Evolutionary conservation across 108 stramenopile genomes (phyloP).

Genomic region (Discostella pseudostelligera): DNA sequence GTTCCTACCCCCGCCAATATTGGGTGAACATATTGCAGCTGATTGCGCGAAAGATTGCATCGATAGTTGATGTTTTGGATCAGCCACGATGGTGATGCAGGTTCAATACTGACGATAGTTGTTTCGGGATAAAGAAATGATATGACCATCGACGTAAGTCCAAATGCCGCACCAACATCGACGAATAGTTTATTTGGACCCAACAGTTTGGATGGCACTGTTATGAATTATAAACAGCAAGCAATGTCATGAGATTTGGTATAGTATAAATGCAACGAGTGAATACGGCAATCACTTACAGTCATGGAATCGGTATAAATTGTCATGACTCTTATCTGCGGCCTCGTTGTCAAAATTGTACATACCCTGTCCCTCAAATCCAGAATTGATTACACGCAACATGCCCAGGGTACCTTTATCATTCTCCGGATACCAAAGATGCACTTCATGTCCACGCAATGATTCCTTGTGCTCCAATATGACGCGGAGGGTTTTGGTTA

Average conservation of each 20-base stretch:
- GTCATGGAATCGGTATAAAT: conserved; percentile 45
- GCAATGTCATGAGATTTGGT: background rate
- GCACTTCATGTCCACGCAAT: conserved; percentile 44
- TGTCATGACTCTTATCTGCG: conserved; percentile 34
- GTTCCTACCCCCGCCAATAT: conserved; percentile 72
- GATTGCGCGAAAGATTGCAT: conserved; percentile 62
- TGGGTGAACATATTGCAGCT: conserved; percentile 49
- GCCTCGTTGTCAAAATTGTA: conserved; percentile 54
- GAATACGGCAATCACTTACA: background rate
- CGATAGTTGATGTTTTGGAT: conserved; percentile 71
- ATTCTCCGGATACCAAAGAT: conserved; percentile 65
- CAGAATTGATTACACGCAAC: conserved; percentile 52
- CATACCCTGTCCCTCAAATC: conserved; percentile 27
- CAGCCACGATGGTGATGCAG: conserved; percentile 77
- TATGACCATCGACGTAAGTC: conserved; percentile 66
- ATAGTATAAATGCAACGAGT: too few species aligned
- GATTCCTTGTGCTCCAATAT: conserved; percentile 48
- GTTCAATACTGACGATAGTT: conserved; percentile 70
- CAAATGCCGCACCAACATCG: conserved; percentile 72
- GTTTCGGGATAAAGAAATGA: conserved; percentile 64
- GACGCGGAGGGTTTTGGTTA: conserved; percentile 51
- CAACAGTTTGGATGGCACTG: conserved; percentile 47
- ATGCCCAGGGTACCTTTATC: conserved; percentile 62
- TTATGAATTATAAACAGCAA: background rate
- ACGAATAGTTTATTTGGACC: conserved; percentile 74